phyloP scores from a whole-genome alignment of 345 rosid species.

The Heritiera fomes region DNA sequence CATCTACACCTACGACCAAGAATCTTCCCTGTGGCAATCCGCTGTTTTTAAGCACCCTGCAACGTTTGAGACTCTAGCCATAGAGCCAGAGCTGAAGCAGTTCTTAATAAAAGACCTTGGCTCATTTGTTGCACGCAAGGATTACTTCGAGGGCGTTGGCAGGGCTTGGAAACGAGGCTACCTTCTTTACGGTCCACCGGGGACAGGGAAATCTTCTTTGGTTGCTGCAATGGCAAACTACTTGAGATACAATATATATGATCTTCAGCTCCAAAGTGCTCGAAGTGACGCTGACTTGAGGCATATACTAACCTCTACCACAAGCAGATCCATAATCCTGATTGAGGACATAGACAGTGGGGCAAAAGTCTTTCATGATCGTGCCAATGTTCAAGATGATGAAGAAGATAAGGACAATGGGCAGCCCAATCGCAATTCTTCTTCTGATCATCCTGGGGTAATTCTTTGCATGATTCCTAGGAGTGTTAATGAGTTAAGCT shows the following conservation, averaged over 20 bases:
- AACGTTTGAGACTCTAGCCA: constrained; percentile 26
- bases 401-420: constrained; percentile 9
- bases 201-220: constrained; percentile 27
- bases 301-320: constrained; percentile 24
- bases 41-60: constrained; percentile 25
- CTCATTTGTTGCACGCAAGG: constrained; percentile 20
- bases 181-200: constrained; percentile 31
- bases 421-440: background rate
- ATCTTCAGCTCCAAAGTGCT: constrained; percentile 27
- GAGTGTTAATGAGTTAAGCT: no score
- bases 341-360: constrained; percentile 21
- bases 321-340: constrained; percentile 21
- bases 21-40: constrained; percentile 19
- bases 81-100: constrained; percentile 22
- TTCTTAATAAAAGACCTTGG: constrained; percentile 22
- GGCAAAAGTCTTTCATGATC: constrained; percentile 13
- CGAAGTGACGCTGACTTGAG: constrained; percentile 26
- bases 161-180: constrained; percentile 37
- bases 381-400: constrained; percentile 12
- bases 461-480: background rate
- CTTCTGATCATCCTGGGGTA: constrained; percentile 26
- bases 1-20: constrained; percentile 36
- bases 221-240: constrained; percentile 30
- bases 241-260: constrained; percentile 28
- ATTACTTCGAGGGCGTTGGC: constrained; percentile 23